A percentile compares a stretch with the other conserved stretches of the same genome.
Conservation (phyloP, 2,329 filamentous ascomycete species). For the Ceratocystis eucalypticola region DNA sequence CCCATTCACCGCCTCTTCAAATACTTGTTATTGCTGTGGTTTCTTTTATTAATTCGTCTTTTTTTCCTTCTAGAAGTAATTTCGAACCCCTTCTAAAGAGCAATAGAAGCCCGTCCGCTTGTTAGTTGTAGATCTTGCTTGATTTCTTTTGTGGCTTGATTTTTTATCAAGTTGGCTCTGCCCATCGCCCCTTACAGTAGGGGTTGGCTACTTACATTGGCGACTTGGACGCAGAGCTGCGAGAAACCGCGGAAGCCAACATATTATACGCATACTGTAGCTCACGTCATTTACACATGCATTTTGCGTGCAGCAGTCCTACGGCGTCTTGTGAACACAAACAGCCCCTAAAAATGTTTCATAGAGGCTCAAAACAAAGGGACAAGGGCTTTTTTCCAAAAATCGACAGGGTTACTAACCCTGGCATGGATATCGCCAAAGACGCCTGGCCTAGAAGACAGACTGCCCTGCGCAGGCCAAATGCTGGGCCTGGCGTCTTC, state of each 20-base stretch:
- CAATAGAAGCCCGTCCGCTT: neutral
- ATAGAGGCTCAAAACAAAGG: no score
- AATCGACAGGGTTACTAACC: no score
- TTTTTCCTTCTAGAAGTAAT: slow-evolving; percentile 1
- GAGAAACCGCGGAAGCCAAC: no score
- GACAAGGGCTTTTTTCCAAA: no score
- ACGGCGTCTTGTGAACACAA: no score
- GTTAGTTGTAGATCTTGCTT: neutral
- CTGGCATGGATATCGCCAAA: neutral
- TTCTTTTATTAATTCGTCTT: neutral
- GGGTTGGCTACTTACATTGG: neutral
- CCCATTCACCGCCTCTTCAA: slow-evolving; percentile 5
- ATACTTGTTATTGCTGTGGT: neutral
- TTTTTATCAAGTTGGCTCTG: neutral
- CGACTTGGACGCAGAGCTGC: neutral
- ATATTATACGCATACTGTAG: no score
- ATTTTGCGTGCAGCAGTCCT: no score
- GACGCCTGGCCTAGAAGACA: neutral
- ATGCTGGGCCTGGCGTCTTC: neutral
- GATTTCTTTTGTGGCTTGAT: neutral
- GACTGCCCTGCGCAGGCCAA: neutral
- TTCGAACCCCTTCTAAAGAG: neutral
- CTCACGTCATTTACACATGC: no score
- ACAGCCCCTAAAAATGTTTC: no score
- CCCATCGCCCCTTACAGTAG: neutral